Evolutionary conservation across 2,329 filamentous ascomycete species (phyloP).

Genomic region (Chrysoporthe deuterocubensis): DNA sequence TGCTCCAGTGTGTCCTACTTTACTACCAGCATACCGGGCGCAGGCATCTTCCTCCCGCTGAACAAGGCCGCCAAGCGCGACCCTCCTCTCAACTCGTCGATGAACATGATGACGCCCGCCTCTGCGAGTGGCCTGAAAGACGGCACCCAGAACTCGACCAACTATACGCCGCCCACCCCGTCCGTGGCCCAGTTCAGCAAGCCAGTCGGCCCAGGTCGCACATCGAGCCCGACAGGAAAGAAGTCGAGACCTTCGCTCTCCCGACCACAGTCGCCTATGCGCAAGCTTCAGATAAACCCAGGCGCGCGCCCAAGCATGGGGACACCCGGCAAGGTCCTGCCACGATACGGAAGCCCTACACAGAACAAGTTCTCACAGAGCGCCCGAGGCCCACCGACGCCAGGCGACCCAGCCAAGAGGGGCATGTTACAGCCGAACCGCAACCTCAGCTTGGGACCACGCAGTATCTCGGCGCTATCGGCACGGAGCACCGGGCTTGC

Average conservation of each 20-base stretch:
- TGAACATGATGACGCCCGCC: constrained; percentile 65
- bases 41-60: constrained; percentile 92
- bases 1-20: constrained; percentile 73
- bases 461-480: constrained; percentile 65
- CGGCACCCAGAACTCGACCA: constrained; percentile 61
- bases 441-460: constrained; percentile 56
- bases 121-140: constrained; percentile 62
- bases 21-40: constrained; percentile 72
- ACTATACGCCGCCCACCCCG: constrained; percentile 67
- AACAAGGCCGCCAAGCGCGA: constrained; percentile 76
- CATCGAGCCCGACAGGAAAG: constrained; percentile 73
- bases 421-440: constrained; percentile 50
- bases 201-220: constrained; percentile 77
- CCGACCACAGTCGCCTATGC: constrained; percentile 84
- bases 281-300: constrained; percentile 68
- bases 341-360: constrained; percentile 63
- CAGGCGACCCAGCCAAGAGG: constrained; percentile 64
- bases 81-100: constrained; percentile 56
- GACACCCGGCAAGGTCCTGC: constrained; percentile 55
- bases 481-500: constrained; percentile 49
- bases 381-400: constrained; percentile 55
- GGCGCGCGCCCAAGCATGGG: constrained; percentile 61
- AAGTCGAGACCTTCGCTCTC: constrained; percentile 77
- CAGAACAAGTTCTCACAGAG: constrained; percentile 67
- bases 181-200: constrained; percentile 82